These are phyloP conservation scores for Leccinum disarticulatum DNA, from an alignment of 768 basidiomycete species.

Conservation along the genomic window DNA sequence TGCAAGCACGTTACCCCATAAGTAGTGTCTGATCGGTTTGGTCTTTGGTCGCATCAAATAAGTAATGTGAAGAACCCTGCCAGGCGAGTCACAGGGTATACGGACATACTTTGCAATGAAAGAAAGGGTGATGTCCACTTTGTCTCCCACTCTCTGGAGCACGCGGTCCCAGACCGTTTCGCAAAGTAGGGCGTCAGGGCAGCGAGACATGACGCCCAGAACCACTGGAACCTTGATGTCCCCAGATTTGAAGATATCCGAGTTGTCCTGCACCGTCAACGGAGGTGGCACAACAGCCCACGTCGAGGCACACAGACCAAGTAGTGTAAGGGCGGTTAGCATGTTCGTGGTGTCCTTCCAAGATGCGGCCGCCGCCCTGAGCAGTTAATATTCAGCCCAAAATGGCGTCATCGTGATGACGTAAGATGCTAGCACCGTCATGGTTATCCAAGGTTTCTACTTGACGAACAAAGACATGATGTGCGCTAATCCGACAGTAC, in stretches of 20 bases:
- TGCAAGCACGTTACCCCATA: slow-evolving; percentile 86
- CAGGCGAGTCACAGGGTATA: not conserved
- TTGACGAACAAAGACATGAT: slow-evolving; percentile 6
- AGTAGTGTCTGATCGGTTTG: slow-evolving; percentile 60
- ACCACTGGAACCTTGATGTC: slow-evolving; percentile 48
- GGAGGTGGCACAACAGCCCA: slow-evolving; percentile 14
- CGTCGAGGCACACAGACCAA: slow-evolving; percentile 16
- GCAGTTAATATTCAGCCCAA: not conserved
- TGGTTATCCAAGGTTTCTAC: slow-evolving; percentile 1
- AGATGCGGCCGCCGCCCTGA: not conserved
- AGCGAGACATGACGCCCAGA: slow-evolving; percentile 65
- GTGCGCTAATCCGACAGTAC: slow-evolving; percentile 12
- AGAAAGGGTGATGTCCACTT: slow-evolving; percentile 65
- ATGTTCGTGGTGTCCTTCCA: slow-evolving; percentile 22
- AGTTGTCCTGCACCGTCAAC: slow-evolving; percentile 22
- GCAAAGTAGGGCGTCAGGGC: slow-evolving; percentile 83
- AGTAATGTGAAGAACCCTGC: slow-evolving; percentile 2
- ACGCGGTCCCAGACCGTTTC: slow-evolving; percentile 77
- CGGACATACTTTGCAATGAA: slow-evolving; percentile 72
- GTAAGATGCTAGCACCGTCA: slow-evolving; percentile 14
- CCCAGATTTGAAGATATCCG: slow-evolving; percentile 12
- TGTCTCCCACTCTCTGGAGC: slow-evolving; percentile 55
- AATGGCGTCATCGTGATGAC: slow-evolving; percentile 31
- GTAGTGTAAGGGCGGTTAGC: slow-evolving; percentile 18
- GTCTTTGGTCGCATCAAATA: slow-evolving; percentile 37